Evolutionary conservation across 1,284 basidiomycete species (phyloP).

Genomic region (Cutaneotrichosporon sp.): DNA sequence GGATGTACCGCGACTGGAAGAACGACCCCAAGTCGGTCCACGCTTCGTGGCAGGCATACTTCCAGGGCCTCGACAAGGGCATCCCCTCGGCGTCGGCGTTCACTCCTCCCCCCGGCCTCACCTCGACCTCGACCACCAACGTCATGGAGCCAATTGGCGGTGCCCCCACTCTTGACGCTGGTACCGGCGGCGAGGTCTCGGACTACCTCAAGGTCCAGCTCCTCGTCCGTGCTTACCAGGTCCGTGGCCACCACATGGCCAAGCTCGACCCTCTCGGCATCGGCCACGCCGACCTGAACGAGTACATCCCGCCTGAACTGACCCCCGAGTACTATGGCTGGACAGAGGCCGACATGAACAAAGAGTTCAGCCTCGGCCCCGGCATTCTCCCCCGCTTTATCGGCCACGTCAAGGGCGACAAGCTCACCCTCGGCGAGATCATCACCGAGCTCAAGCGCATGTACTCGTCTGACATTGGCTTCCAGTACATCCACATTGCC

Average conservation of each 20-base stretch:
- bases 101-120: constrained; percentile 65
- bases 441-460: constrained; percentile 88
- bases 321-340: constrained; percentile 92
- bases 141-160: constrained; percentile 65
- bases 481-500: constrained; percentile 97
- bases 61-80: constrained; percentile 86
- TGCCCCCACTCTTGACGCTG: constrained; percentile 70
- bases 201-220: constrained; percentile 97
- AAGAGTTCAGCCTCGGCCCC: constrained; percentile 88
- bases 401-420: constrained; percentile 55
- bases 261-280: constrained; percentile 94
- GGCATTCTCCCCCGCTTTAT: constrained; percentile 95
- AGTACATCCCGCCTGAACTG: constrained; percentile 73
- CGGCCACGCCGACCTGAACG: constrained; percentile 75
- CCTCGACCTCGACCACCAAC: constrained; percentile 51
- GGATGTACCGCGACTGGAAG: constrained; percentile 87
- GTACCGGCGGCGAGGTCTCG: constrained; percentile 65
- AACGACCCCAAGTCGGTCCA: constrained; percentile 89
- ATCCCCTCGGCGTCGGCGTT: constrained; percentile 77
- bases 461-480: constrained; percentile 89
- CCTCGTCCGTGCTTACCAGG: constrained; percentile 95
- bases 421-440: constrained; percentile 87
- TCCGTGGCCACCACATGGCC: constrained; percentile 93
- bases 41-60: constrained; percentile 92
- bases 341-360: constrained; percentile 86